Evolutionary conservation across 2,329 filamentous ascomycete genomes (phyloP).

Genomic region (Verticillium albo-atrum): DNA sequence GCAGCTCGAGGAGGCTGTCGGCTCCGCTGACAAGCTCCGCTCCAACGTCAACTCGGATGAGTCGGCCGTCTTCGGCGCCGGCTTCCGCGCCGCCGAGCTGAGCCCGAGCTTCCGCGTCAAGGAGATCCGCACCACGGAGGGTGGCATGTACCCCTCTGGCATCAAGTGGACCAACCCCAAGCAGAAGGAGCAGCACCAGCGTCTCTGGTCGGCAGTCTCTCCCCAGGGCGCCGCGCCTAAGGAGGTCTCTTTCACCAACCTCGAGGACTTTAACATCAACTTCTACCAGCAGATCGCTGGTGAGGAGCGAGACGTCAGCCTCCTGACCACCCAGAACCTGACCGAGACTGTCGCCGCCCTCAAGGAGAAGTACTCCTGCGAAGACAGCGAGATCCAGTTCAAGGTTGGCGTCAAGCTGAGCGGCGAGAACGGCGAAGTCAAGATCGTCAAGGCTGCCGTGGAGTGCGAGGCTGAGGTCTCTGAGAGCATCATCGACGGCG

Average conservation of each 20-base stretch:
- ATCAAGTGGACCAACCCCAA: slow-evolving; percentile 70
- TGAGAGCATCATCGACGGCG: slow-evolving; percentile 79
- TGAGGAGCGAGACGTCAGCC: slow-evolving; percentile 57
- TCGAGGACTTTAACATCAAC: slow-evolving; percentile 73
- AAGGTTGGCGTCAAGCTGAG: slow-evolving; percentile 73
- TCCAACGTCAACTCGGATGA: slow-evolving; percentile 97
- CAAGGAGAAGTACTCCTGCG: slow-evolving; percentile 74
- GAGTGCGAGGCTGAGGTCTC: slow-evolving; percentile 77
- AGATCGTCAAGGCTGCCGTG: slow-evolving; percentile 69
- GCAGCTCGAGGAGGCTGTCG: slow-evolving; percentile 71
- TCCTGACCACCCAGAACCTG: slow-evolving; percentile 76
- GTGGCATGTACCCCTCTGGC: slow-evolving; percentile 66
- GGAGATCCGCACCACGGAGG: slow-evolving; percentile 84
- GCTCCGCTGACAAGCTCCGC: slow-evolving; percentile 72
- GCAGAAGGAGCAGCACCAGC: slow-evolving; percentile 70
- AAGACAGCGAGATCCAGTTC: slow-evolving; percentile 71
- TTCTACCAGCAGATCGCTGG: slow-evolving; percentile 70
- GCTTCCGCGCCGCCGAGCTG: slow-evolving; percentile 86
- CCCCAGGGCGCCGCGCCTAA: slow-evolving; percentile 72
- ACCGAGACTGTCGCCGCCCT: slow-evolving; percentile 77
- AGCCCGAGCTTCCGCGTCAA: slow-evolving; percentile 97
- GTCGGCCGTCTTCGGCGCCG: slow-evolving; percentile 91
- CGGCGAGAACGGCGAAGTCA: slow-evolving; percentile 71
- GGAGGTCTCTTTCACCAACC: slow-evolving; percentile 78
- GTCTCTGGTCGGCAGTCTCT: slow-evolving; percentile 76